Base-by-base conservation (phyloP, 2,329 filamentous ascomycete species). In the Fusarium illudens region DNA sequence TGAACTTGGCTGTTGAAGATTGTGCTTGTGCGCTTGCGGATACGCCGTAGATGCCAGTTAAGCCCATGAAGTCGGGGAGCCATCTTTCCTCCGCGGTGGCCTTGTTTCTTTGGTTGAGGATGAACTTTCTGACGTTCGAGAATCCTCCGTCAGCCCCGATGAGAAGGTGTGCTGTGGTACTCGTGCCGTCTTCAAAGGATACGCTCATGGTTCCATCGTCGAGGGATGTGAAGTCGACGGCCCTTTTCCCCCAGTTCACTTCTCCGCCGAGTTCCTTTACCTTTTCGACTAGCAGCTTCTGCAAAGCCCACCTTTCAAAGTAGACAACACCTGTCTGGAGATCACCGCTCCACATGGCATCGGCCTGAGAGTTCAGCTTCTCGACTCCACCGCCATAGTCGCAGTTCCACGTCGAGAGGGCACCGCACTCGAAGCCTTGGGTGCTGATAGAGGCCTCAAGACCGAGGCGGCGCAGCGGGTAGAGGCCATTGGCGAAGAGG, bases 21-120 rank as follows among this genome's bases (percentile, higher is more conserved):
- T 52, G 33, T 3, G 60, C 60, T 36, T 60, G 46, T 6, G 32
- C 37, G 1, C 39, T 53, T 4, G 59, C 34, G 5, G 69, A 73
- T n/a, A 74, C 62, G 4, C 66, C 71, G 10, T 73, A 73, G 49
- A 72, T 62, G 8, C 71, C 71, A 0, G 69, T 74, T 19, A 67
- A 27, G 7, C 63, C 63, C 67, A 72, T 71, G 33, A 60, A 66
- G 12, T 71, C 64, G 1, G 69, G 71, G 27, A 73, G 53, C 71
- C 71, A 74, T 34, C 65, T 62, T 2, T 51, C 52, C 6, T 65
- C 64, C 0, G 67, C 60, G 1, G 66, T 72, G 13, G 29, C 34
- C 6, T 50, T 49, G 25, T 72, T 25, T 4, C 62, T 58, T 39
- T 63, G 56, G 6, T 65, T 32, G 20, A 71, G 56, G 33, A 74